phyloP scores from a whole-genome alignment of 2,329 filamentous ascomycete species.

The Akanthomyces muscarius region DNA sequence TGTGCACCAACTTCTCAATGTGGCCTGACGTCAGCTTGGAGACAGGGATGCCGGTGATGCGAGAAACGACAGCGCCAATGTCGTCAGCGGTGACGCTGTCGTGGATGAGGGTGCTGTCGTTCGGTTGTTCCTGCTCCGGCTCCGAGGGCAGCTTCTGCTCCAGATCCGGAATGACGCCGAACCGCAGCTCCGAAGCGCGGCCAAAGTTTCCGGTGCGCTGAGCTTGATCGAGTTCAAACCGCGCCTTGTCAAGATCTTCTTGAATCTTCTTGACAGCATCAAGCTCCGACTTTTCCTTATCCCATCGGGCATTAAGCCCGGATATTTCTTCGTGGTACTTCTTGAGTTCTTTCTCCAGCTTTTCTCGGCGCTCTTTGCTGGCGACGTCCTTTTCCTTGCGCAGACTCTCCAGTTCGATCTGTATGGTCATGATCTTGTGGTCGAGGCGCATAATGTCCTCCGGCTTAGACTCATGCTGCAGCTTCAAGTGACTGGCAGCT shows the following conservation, averaged over 20 bases:
- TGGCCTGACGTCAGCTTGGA: conserved; percentile 90
- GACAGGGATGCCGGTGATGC: conserved; percentile 88
- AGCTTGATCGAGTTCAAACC: conserved; percentile 80
- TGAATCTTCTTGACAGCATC: conserved; percentile 83
- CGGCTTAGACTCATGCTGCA: conserved; percentile 96
- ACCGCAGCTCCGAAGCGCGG: conserved; percentile 84
- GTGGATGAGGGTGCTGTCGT: conserved; percentile 66
- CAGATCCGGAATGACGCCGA: conserved; percentile 77
- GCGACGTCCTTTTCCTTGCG: conserved; percentile 90
- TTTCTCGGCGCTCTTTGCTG: conserved; percentile 81
- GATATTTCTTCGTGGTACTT: conserved; percentile 71
- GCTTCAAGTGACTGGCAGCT: conserved; percentile 80
- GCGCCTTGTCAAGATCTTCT: conserved; percentile 80
- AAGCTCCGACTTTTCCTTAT: conserved; percentile 81
- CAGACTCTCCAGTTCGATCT: conserved; percentile 92
- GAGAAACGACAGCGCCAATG: conserved; percentile 86
- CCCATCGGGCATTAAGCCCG: conserved; percentile 79
- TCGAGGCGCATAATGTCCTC: conserved; percentile 91
- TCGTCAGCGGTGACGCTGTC: conserved; percentile 95
- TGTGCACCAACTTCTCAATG: conserved; percentile 88
- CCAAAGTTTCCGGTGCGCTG: conserved; percentile 86
- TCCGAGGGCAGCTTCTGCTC: conserved; percentile 79
- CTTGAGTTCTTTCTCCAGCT: conserved; percentile 74
- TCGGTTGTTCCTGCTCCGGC: conserved; percentile 40
- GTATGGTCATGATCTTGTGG: conserved; percentile 93